These are phyloP conservation scores for Coelastrella sp. DNA, from an alignment of 139 green algal species.

Conservation along the genomic window DNA sequence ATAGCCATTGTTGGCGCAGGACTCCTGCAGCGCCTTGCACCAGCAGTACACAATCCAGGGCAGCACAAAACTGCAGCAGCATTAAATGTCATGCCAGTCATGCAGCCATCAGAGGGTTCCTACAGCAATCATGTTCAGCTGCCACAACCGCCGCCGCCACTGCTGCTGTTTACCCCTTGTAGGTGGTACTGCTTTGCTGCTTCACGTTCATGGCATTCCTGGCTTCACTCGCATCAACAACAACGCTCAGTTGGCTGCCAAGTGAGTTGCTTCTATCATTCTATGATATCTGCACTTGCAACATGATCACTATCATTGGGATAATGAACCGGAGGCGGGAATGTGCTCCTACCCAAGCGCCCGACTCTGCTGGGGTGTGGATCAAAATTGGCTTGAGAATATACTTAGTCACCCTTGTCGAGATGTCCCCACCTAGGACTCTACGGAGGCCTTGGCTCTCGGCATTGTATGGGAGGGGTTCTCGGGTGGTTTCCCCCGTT, in stretches of 20 bases:
- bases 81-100: background rate
- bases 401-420: too few relatives aligned
- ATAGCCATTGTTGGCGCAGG: too few relatives aligned
- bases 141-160: background rate
- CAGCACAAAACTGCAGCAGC: too few relatives aligned
- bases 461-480: too few relatives aligned
- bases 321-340: too few relatives aligned
- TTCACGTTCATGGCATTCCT: slow-evolving; percentile 21
- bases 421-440: too few relatives aligned
- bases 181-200: slow-evolving; percentile 18
- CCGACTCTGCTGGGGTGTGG: too few relatives aligned
- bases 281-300: background rate
- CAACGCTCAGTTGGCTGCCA: background rate
- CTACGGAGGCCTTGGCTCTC: too few relatives aligned
- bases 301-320: background rate
- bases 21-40: background rate
- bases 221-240: slow-evolving; percentile 28
- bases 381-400: too few relatives aligned
- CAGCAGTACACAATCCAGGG: background rate
- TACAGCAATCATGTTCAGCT: background rate
- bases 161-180: background rate
- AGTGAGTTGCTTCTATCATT: background rate
- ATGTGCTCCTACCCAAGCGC: too few relatives aligned
- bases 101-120: background rate
- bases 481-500: too few relatives aligned